Evolutionary conservation across 192 early-diverging fungal species (phyloP), one percentile per base, ranked within the genome.

Genomic region (Funneliformis geosporum): DNA sequence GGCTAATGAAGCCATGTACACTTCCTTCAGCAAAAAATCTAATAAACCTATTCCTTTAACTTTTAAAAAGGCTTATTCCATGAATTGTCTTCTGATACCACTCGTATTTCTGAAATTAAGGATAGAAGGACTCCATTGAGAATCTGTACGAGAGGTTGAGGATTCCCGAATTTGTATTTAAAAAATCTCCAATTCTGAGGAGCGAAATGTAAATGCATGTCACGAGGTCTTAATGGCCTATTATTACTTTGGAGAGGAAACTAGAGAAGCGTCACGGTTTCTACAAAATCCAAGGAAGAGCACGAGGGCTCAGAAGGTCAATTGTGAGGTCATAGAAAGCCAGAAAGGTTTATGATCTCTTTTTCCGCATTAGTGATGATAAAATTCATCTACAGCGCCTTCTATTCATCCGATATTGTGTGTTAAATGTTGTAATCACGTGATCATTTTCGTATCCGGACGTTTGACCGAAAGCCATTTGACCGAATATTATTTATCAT

Each of bases 321-420:
- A 59, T 59, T 1, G 18, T 73, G 33, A 73, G 39, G 44, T 73
- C 12, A 50, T 33, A 73, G 72, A 59, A 27, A 55, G 73, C 47
- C 10, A 28, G 73, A 60, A 74, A 74, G 27, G 14, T 76, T 76
- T 76, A 64, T 76, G 59, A 76, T 43, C 28, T 76, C 18, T 65
- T 76, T 64, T 76, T 76, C 23, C 60, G 60, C 64, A 64, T 65
- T 21, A 42, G 10, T 62, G 75, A 39, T 39, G 73, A 75, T 60
- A 75, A 75, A 75, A 39, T 39, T 75, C 73, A 75, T n/a, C n/a
- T n/a, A n/a, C n/a, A n/a, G n/a, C n/a, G n/a, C n/a, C n/a, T n/a
- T n/a, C n/a, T n/a, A n/a, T n/a, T n/a, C n/a, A n/a, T n/a, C n/a
- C n/a, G n/a, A n/a, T n/a, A n/a, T n/a, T n/a, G n/a, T n/a, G n/a